Evolutionary conservation across 1,284 basidiomycete species (phyloP), one percentile per base, ranked within the genome.

Genomic region (Austropuccinia psidii): DNA sequence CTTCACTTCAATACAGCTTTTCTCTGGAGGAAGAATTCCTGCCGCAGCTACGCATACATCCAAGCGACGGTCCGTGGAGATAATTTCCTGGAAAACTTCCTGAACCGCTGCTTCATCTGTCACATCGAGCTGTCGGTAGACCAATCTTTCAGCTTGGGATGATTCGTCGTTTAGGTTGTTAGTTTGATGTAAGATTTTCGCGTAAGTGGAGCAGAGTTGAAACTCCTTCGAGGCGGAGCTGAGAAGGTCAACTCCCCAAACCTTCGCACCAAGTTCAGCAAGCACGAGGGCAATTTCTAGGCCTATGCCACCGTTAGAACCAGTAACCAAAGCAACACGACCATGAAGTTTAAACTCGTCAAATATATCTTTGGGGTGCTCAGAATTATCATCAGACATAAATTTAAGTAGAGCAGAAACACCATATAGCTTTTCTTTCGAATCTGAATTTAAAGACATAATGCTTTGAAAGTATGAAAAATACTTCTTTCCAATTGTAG

Each of bases 211-310:
- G 15, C 87, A 86, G 68, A 83, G 83, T 54, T 81, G 77, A 85
- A 89, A 93, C 78, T 90, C 88, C 2, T 85, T 83, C 4, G 86
- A 86, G 0, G 91, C 88, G 62, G 82, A 80, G 61, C 82, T 77
- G 4, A 89, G 85, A 5, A 91, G 82, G 80, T 93, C 91, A 41
- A 91, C 81, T 78, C 88, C 90, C 79, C 90, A 89, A 0, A 93
- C 86, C 1, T 88, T 84, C 3, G 90, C 89, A 61, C 90, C 90
- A 3, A 87, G 87, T 81, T 93, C 90, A 49, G 87, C 85, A 45
- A 90, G 82, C 4, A 88, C 86, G 73, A 90, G 83, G 35, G 89
- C 89, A 85, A 90, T 88, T 81, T 90, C 89, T 49, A 93, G 85
- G 3, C 91, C 90, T 11, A 93, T 84, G 1, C 90, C 90, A 60